Evolutionary conservation across 768 basidiomycete genomes (phyloP).

Genomic region (Saitozyma sp.): DNA sequence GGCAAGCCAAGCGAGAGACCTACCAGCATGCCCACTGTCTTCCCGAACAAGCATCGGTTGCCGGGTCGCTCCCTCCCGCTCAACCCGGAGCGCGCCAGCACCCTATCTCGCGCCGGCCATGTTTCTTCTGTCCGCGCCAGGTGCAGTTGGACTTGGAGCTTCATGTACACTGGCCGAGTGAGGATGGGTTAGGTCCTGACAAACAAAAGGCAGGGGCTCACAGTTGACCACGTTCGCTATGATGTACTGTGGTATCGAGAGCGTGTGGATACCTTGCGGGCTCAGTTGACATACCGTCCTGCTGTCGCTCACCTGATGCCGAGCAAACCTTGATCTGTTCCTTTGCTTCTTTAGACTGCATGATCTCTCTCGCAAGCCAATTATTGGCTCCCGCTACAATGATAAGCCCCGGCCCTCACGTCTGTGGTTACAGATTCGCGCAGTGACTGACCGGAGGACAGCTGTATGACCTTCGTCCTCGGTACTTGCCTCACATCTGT

Average conservation of each 20-base stretch:
- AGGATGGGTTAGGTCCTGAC: neutral
- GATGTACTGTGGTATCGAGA: constrained; percentile 31
- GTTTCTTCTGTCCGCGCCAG: constrained; percentile 10
- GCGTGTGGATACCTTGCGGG: constrained; percentile 22
- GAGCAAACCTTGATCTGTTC: constrained; percentile 31
- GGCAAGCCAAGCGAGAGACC: constrained; percentile 4
- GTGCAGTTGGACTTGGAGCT: constrained; percentile 22
- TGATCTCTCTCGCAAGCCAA: constrained; percentile 14
- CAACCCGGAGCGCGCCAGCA: constrained; percentile 10
- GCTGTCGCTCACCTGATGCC: constrained; percentile 19
- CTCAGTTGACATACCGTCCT: neutral
- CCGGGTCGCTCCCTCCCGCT: constrained; percentile 11
- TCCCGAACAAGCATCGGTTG: constrained; percentile 28
- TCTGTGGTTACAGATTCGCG: constrained; percentile 4
- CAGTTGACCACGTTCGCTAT: constrained; percentile 27
- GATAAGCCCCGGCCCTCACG: constrained; percentile 1
- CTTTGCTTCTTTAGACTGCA: constrained; percentile 19
- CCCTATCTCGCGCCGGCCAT: constrained; percentile 20
- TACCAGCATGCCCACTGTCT: constrained; percentile 47
- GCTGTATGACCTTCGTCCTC: constrained; percentile 29
- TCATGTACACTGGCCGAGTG: constrained; percentile 21
- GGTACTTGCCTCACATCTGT: constrained; percentile 20
- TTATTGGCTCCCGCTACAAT: constrained; percentile 31
- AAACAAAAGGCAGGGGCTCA: constrained; percentile 2
- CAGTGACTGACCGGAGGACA: constrained; percentile 23